Percentiles rank a stretch among this genome's conserved stretches.
These are phyloP conservation scores for Skeletonema menzelii DNA, from an alignment of 108 stramenopile species.

Conservation along the genomic window DNA sequence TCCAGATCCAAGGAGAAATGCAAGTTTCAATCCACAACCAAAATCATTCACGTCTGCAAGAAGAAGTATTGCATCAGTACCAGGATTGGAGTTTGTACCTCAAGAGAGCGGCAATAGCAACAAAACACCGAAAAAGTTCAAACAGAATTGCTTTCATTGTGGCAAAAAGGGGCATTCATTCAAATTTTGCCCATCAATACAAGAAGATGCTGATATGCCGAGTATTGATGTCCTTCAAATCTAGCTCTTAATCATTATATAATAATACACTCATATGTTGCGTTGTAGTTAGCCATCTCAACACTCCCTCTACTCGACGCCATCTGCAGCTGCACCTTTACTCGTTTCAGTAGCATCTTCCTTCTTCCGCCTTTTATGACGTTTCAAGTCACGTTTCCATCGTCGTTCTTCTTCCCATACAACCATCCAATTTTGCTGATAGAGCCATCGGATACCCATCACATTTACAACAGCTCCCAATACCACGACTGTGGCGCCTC, in stretches of 20 bases:
- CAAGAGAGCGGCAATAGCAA: neutral
- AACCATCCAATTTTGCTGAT: slow-evolving; percentile 30
- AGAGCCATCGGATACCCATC: slow-evolving; percentile 10
- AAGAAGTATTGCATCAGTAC: slow-evolving; percentile 25
- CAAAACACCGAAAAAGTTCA: slow-evolving; percentile 12
- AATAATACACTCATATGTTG: neutral
- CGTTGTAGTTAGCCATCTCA: too few relatives aligned
- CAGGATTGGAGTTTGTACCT: slow-evolving; percentile 26
- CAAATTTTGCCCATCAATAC: slow-evolving; percentile 30
- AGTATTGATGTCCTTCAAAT: slow-evolving; percentile 12
- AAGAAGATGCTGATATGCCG: neutral
- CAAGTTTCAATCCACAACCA: slow-evolving; percentile 7
- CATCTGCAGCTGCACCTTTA: neutral
- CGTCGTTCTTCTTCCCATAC: slow-evolving; percentile 46
- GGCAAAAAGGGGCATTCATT: slow-evolving; percentile 45
- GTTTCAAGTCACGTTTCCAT: slow-evolving; percentile 37
- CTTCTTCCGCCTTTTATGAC: slow-evolving; percentile 16
- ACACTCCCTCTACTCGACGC: neutral
- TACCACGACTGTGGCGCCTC: slow-evolving; percentile 39
- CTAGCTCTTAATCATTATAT: neutral
- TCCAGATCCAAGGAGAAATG: neutral
- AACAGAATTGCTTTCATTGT: slow-evolving; percentile 47
- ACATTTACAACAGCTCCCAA: slow-evolving; percentile 31
- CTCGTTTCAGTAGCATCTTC: neutral
- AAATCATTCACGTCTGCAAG: slow-evolving; percentile 39